Evolutionary conservation across 257 asterid species (phyloP).

Genomic region (Penstemon eatonii): DNA sequence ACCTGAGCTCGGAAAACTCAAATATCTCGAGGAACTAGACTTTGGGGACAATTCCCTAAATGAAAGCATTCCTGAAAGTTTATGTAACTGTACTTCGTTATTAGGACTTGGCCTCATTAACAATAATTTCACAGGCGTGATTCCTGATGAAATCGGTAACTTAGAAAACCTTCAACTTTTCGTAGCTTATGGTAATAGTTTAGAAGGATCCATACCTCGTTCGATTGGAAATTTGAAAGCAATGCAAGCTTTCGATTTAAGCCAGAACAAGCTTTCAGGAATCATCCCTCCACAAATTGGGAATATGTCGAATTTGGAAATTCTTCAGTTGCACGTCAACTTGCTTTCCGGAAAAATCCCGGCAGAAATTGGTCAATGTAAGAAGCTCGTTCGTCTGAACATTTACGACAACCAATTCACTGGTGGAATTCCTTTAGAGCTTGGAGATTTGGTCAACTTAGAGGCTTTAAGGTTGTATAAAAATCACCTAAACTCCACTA

Average conservation of each 20-base stretch:
- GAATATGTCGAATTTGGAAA: conserved; percentile 44
- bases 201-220: conserved; percentile 61
- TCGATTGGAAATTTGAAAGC: conserved; percentile 52
- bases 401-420: conserved; percentile 49
- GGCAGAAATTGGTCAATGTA: conserved; percentile 50
- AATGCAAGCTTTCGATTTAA: conserved; percentile 56
- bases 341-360: conserved; percentile 68
- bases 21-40: conserved; percentile 44
- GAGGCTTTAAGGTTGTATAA: conserved; percentile 42
- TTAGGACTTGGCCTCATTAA: conserved; percentile 40
- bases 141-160: conserved; percentile 61
- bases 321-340: conserved; percentile 54
- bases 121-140: conserved; percentile 65
- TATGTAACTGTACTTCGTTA: conserved; percentile 63
- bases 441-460: conserved; percentile 55
- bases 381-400: conserved; percentile 43
- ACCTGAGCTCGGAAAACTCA: conserved; percentile 50
- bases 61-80: conserved; percentile 58
- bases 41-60: conserved; percentile 56
- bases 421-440: conserved; percentile 61
- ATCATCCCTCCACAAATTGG: conserved; percentile 65
- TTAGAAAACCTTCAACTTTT: conserved; percentile 51
- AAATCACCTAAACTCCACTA: conserved; percentile 60
- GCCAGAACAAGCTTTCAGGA: conserved; percentile 60
- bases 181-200: conserved; percentile 46